Conservation (phyloP, 305 asterid genomes). For the Rubia tinctorum region DNA sequence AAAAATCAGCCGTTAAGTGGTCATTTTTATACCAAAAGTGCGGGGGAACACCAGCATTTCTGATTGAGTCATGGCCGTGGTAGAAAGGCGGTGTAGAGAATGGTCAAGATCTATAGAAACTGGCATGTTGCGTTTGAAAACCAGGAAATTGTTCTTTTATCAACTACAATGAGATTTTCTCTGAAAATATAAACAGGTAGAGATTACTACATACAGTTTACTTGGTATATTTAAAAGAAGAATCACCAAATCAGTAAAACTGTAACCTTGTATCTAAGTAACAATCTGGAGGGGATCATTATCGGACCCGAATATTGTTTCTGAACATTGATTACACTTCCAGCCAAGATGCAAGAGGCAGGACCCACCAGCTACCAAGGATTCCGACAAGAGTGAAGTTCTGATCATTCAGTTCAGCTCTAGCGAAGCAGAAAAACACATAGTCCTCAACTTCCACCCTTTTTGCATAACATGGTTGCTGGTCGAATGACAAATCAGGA, state of each 20-base stretch:
- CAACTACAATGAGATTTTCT: not conserved
- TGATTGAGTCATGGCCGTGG: no score
- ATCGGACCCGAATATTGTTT: not conserved
- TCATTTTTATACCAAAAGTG: no score
- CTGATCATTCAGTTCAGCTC: conserved; percentile 36
- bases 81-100: no score
- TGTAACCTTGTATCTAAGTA: not conserved
- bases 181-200: not conserved
- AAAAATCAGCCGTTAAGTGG: no score
- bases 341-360: conserved; percentile 12
- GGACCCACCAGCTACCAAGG: conserved; percentile 13
- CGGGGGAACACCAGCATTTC: no score
- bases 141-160: no score
- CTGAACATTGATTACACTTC: conserved; percentile 4
- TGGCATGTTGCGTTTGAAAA: no score
- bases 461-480: conserved; percentile 35
- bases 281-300: no score
- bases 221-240: not conserved
- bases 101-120: no score
- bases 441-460: conserved; percentile 47
- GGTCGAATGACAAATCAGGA: not conserved
- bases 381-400: conserved; percentile 4
- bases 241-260: not conserved
- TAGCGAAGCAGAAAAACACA: conserved; percentile 38
- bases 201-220: not conserved